Conservation (phyloP, 2,329 filamentous ascomycete genomes). For the Aspergillus sclerotialis region DNA sequence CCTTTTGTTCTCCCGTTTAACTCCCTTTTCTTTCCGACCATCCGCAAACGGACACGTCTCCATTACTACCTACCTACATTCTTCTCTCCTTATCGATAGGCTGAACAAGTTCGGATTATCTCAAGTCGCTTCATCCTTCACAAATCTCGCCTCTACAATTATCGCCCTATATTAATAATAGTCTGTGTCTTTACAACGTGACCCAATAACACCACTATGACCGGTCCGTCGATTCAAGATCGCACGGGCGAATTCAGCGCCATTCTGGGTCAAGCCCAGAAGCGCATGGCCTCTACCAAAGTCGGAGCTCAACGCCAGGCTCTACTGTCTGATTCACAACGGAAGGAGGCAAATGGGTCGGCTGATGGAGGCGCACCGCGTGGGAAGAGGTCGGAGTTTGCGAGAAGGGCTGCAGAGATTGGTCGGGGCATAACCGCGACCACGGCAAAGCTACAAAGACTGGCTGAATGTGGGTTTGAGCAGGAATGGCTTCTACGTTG, state of each 20-base stretch:
- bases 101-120: background rate
- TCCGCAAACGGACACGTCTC: slow-evolving; percentile 17
- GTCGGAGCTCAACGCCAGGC: slow-evolving; percentile 72
- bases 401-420: slow-evolving; percentile 82
- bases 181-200: too few species aligned
- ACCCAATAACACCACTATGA: too few species aligned
- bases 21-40: slow-evolving; percentile 1
- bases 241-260: slow-evolving; percentile 92
- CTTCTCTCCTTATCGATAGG: slow-evolving; percentile 32
- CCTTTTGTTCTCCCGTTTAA: slow-evolving; percentile 1
- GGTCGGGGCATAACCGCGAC: slow-evolving; percentile 85
- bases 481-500: too few species aligned
- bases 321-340: slow-evolving; percentile 66
- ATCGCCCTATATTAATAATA: too few species aligned
- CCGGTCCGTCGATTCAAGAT: slow-evolving; percentile 76
- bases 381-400: slow-evolving; percentile 74
- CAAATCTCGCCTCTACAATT: background rate
- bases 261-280: slow-evolving; percentile 79
- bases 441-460: slow-evolving; percentile 89
- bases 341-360: slow-evolving; percentile 51
- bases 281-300: slow-evolving; percentile 68
- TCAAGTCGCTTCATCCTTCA: slow-evolving; percentile 1
- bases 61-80: slow-evolving; percentile 13
- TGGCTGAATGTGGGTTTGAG: slow-evolving; percentile 67
- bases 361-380: slow-evolving; percentile 43